A percentile compares a stretch with the other conserved stretches of the same genome.
Conservation (phyloP, 441 rosid species). For the Adansonia gregorii region DNA sequence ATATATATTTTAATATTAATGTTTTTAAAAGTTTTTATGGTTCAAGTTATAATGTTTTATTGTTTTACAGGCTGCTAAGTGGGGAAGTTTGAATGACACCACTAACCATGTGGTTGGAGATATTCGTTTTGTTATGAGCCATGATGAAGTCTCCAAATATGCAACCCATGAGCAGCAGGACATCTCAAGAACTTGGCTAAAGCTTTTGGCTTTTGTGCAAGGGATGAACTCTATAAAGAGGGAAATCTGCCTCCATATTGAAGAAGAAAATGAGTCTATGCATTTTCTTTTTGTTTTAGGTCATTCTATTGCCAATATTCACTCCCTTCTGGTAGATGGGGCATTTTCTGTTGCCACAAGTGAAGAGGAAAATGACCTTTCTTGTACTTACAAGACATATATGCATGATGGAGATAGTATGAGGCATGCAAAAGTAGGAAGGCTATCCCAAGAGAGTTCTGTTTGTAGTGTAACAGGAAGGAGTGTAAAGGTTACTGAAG, state of each 20-base stretch:
- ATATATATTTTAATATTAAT: not conserved
- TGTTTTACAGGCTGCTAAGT: constrained; percentile 65
- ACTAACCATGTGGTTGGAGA: constrained; percentile 79
- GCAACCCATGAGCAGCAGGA: constrained; percentile 64
- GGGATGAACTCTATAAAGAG: constrained; percentile 88
- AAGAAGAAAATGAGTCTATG: constrained; percentile 71
- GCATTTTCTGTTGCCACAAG: constrained; percentile 42
- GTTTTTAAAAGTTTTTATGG: not conserved
- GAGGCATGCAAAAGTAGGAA: constrained; percentile 89
- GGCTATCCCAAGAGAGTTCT: constrained; percentile 75
- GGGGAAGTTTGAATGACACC: constrained; percentile 68
- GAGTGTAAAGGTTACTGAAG: constrained; percentile 49
- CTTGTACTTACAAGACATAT: constrained; percentile 37
- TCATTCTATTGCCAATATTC: constrained; percentile 70
- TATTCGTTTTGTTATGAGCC: constrained; percentile 87
- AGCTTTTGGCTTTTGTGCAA: constrained; percentile 79
- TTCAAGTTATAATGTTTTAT: constrained; percentile 28
- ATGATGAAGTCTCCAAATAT: constrained; percentile 68
- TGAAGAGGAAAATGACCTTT: constrained; percentile 45
- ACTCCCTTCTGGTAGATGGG: constrained; percentile 80
- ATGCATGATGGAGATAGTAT: constrained; percentile 57
- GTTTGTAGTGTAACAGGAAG: constrained; percentile 61
- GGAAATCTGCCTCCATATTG: constrained; percentile 77
- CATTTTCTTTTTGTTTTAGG: constrained; percentile 72
- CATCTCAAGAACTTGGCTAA: constrained; percentile 79